These are phyloP conservation scores for Aspergillus heteromorphus DNA, from an alignment of 495 filamentous ascomycete genomes.

Conservation along the genomic window DNA sequence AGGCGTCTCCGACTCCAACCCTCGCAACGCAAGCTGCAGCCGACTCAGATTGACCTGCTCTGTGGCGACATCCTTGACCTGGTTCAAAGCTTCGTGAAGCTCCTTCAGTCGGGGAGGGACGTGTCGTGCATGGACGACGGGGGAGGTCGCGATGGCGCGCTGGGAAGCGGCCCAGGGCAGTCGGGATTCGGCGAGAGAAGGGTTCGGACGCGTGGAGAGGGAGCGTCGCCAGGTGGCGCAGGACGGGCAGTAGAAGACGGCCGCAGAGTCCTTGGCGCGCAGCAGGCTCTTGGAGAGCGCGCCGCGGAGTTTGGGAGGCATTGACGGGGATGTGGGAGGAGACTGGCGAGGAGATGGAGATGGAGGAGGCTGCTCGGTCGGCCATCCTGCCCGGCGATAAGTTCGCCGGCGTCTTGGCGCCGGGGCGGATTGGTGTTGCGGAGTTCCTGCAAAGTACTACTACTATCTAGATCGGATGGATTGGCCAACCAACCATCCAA, in stretches of 20 bases:
- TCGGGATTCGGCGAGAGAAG: background rate
- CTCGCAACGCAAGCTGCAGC: constrained; percentile 72
- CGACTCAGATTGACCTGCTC: constrained; percentile 69
- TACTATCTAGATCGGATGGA: too few relatives aligned
- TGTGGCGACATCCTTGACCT: constrained; percentile 56
- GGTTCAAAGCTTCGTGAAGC: constrained; percentile 57
- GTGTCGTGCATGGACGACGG: constrained; percentile 24
- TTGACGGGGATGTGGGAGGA: constrained; percentile 14
- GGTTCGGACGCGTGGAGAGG: background rate
- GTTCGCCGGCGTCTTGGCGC: too few relatives aligned
- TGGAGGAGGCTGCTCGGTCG: too few relatives aligned
- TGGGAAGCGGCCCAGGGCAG: background rate
- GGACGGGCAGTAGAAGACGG: constrained; percentile 35
- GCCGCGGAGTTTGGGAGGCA: constrained; percentile 39
- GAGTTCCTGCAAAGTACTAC: too few relatives aligned
- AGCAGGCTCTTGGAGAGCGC: constrained; percentile 34
- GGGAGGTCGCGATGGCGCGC: constrained; percentile 21
- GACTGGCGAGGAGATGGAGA: too few relatives aligned
- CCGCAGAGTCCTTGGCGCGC: constrained; percentile 18
- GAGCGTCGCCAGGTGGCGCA: constrained; percentile 32
- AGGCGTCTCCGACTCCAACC: constrained; percentile 62
- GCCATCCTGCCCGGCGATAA: too few relatives aligned
- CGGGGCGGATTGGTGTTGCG: too few relatives aligned
- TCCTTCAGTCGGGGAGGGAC: constrained; percentile 37
- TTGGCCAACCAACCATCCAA: too few relatives aligned